Base-by-base conservation (phyloP, 1,139 yeast species). In the Candida dubliniensis region DNA sequence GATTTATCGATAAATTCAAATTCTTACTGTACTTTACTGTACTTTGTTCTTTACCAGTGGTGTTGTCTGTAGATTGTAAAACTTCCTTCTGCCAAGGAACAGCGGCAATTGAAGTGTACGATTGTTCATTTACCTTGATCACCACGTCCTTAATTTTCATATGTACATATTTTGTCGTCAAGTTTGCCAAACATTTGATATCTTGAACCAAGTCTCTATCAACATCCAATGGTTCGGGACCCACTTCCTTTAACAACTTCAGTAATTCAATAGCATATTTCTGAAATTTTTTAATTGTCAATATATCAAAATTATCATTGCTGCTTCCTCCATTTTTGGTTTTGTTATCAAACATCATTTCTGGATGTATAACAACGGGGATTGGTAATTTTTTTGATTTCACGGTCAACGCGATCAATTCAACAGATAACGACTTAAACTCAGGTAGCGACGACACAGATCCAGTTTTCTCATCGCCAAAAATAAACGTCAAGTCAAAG, bases 331-430 rank as follows among this genome's bases (percentile, higher is more conserved):
- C 31, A 8, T 27, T 57, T 41, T 60, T 59, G n/a, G 61, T 53
- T 36, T 59, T 60, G 49, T 69, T 67, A 31, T 67, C 65, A 50
- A 67, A 70, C 33, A 63, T 46, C 71, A 68, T 64, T 38, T 67
- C 74, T 11, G 65, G 64, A 37, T 67, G 64, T 36, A 71, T 55
- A 2, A 65, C 71, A 7, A 69, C 54, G 1, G 76, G 76, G 24
- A 71, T 67, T 0, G 74, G 71, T 18, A 64, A 47, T 24, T 54
- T 56, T 42, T 55, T 66, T 4, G 75, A 63, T 48, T 66, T 64
- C 13, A 68, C 52, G 0, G 73, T 67, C 35, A 67, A 51, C 2
- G 63, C 58, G 6, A 63, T 57, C 12, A 71, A 47, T 32, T 70
- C 72, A 2, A 64, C 74, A 1, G 66, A 50, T 2, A 69, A 47